Evolutionary conservation across 179 eudicot genomes (phyloP), one percentile per base, ranked within the genome.

Genomic region (Drosera spatulata): DNA sequence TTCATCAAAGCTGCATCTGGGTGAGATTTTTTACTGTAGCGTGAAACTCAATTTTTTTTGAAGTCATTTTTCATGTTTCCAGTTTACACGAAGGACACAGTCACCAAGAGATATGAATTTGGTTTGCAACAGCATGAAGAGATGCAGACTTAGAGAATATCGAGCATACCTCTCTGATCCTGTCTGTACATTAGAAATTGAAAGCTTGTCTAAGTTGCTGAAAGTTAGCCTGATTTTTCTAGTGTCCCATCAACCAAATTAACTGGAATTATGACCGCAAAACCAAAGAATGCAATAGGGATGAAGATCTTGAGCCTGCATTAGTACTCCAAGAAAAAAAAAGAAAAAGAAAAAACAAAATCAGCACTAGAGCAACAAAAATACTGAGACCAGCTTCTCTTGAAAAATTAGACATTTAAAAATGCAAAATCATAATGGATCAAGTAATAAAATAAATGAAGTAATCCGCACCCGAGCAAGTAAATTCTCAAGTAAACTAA

Each of bases 241-340:
- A 93, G 73, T 69, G 78, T 68, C 61, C 49, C 38, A 15, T 93
- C 97, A 4, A 94, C 86, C 80, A 73, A 89, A 74, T 93, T 93
- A 55, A 93, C 88, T 53, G 99, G 99, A 44, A 89, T 72, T 78
- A 93, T 61, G 55, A 93, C 85, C 42, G 61, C 75, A 74, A 89
- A 82, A 66, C 95, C 83, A 46, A 93, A 79, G 45, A 74, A 41
- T 44, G 95, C 68, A 38, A 89, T 84, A 4, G 99, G 99, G 63
- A 82, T 85, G 80, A 93, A 93, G 65, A 93, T 90, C 65, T 93
- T 93, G 88, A 93, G 78, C 42, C 99, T 93, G 97, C 84, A 81
- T 12, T 43, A 63, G 41, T 10, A 46, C 48, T 47, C 12, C 22
- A 50, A 50, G 41, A 42, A 57, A 55, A 50, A 11, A 49, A 53